Evolutionary conservation across 352 stramenopile species (phyloP).

Genomic region (Globisporangium paddicum): DNA sequence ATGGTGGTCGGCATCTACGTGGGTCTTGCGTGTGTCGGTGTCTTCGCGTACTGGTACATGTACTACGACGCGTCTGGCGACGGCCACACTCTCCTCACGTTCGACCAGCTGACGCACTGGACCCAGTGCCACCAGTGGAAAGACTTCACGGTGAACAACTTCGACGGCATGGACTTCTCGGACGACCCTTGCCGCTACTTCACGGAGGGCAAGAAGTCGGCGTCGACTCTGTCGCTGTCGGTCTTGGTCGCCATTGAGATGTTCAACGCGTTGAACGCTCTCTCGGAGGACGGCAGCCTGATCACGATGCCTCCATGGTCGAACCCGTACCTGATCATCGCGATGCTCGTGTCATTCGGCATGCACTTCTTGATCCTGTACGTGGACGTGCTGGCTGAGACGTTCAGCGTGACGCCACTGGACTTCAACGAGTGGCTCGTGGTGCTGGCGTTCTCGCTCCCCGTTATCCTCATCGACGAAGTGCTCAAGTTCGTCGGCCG

Average conservation of each 20-base stretch:
- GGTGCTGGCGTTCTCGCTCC: slow-evolving; percentile 90
- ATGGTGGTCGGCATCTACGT: slow-evolving; percentile 95
- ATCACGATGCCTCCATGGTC: slow-evolving; percentile 91
- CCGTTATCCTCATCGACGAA: slow-evolving; percentile 94
- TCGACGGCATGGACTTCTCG: slow-evolving; percentile 88
- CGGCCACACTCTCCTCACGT: slow-evolving; percentile 89
- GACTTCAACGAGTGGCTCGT: slow-evolving; percentile 91
- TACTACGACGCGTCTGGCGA: slow-evolving; percentile 89
- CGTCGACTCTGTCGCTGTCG: slow-evolving; percentile 92
- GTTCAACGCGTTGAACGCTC: slow-evolving; percentile 94
- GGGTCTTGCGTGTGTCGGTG: slow-evolving; percentile 86
- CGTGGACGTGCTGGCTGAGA: slow-evolving; percentile 89
- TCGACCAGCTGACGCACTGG: slow-evolving; percentile 88
- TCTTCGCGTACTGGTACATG: slow-evolving; percentile 95
- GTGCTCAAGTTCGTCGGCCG: slow-evolving; percentile 91
- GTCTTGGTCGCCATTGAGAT: slow-evolving; percentile 95
- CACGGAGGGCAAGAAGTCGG: slow-evolving; percentile 88
- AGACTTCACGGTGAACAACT: slow-evolving; percentile 91
- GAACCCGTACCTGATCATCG: slow-evolving; percentile 93
- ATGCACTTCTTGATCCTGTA: slow-evolving; percentile 95
- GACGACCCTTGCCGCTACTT: slow-evolving; percentile 92
- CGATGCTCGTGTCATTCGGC: slow-evolving; percentile 91
- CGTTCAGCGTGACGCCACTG: slow-evolving; percentile 92
- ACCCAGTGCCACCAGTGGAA: slow-evolving; percentile 89
- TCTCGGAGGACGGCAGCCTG: slow-evolving; percentile 90